phyloP scores from a whole-genome alignment of 164 flowering plant genomes.

The Paratinospora sagittata region DNA sequence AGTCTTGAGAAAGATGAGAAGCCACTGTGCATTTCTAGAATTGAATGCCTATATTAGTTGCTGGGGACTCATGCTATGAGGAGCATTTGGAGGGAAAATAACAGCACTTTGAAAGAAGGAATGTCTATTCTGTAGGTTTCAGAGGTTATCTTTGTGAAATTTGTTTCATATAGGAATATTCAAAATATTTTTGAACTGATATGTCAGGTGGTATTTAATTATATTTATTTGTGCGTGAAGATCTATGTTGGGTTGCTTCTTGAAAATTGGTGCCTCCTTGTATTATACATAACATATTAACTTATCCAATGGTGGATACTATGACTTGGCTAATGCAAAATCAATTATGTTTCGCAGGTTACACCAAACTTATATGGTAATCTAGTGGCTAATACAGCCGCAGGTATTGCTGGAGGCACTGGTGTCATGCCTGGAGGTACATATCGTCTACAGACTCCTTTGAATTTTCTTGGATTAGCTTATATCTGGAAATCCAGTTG shows the following conservation, averaged over 20 bases:
- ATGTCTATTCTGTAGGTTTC: too few species aligned
- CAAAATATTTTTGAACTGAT: background rate
- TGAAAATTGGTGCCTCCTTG: background rate
- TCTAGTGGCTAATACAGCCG: conserved; percentile 81
- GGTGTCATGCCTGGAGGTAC: conserved; percentile 98
- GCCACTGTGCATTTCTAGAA: too few species aligned
- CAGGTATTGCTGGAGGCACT: conserved; percentile 97
- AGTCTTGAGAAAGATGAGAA: background rate
- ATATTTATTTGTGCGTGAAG: background rate
- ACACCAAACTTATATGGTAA: conserved; percentile 90
- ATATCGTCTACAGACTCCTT: background rate
- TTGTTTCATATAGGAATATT: background rate
- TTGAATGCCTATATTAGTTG: too few species aligned
- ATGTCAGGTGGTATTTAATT: background rate
- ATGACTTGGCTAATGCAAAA: background rate
- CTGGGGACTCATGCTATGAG: background rate
- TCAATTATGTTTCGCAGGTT: conserved; percentile 41
- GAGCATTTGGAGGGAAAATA: background rate
- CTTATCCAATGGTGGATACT: background rate
- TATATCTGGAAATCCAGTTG: background rate
- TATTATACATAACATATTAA: background rate
- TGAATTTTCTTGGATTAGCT: background rate
- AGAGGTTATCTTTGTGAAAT: too few species aligned
- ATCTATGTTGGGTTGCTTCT: background rate
- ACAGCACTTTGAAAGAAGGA: too few species aligned